Base-by-base conservation (phyloP, 73 alveolate genomes). In the Paraurostyla sp. region DNA sequence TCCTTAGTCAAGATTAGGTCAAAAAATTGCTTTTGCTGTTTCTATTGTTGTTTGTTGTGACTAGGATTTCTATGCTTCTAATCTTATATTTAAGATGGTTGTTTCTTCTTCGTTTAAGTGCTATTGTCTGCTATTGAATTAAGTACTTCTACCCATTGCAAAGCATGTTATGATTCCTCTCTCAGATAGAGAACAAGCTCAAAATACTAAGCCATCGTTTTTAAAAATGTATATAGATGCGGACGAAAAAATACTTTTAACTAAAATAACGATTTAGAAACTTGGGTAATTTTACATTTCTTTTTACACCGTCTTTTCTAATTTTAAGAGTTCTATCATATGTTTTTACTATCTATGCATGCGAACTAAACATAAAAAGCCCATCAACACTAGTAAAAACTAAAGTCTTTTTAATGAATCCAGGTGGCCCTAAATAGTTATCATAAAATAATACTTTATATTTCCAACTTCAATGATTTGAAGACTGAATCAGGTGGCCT, bases 281-380 rank as follows among this genome's bases (percentile, higher is more conserved):
- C 58, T 15, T 20, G 18, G 13, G 13, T 20, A 15, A 13, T 46
- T 22, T 62, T 62, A 62, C 71, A 25, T n/a, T 73, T 73, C 71
- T 73, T 36, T 73, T 73, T 0, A 73, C 15, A 3, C 87, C 87
- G 42, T 73, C 87, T 73, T 73, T 45, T 50, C 87, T 73, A 6
- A 73, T 73, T 50, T 73, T 73, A 11, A 73, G 29, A 13, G 48
- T 48, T n/a, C 71, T 1, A 43, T 73, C 87, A 30, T 71, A 73
- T 7, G 68, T 73, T 48, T 73, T 73, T 3, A 73, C 87, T 13
- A 73, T 73, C 50, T 73, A 73, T 0, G 87, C 87, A 45, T 73
- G 87, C 1, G 87, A 48, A 43, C 71, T 43, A 33, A 73, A 73
- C 71, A 73, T 43, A 35, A 73, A 73, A 11, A 73, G 35, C 11